Percentiles rank a stretch among this genome's conserved stretches.
These are phyloP conservation scores for Oenanthe sinensis DNA, from an alignment of 129 eudicot genomes.

Conservation along the genomic window DNA sequence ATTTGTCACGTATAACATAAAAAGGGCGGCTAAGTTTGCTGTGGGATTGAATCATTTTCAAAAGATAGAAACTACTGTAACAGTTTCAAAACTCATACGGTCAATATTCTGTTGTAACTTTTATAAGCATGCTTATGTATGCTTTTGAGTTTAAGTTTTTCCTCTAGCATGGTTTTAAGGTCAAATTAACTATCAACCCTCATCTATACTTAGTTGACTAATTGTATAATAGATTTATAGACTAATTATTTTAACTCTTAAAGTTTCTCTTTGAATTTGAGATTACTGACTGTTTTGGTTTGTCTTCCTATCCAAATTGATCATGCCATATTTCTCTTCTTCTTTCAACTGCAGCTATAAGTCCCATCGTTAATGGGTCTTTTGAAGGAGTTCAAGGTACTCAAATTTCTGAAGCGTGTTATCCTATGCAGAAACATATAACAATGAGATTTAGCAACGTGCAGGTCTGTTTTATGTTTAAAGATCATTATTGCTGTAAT, in stretches of 20 bases:
- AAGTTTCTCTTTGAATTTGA: background rate
- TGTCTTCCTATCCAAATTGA: background rate
- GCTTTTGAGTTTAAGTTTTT: background rate
- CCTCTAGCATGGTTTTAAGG: background rate
- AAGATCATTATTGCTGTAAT: background rate
- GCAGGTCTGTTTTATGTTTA: slow-evolving; percentile 41
- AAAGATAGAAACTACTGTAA: background rate
- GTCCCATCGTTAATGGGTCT: slow-evolving; percentile 53
- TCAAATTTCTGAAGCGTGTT: slow-evolving; percentile 66
- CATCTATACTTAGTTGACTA: background rate
- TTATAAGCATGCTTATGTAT: background rate
- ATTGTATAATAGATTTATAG: background rate
- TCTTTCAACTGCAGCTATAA: slow-evolving; percentile 41
- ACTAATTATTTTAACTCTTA: background rate
- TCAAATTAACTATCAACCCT: background rate
- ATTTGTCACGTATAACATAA: background rate
- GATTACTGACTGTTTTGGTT: background rate
- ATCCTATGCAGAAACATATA: slow-evolving; percentile 72
- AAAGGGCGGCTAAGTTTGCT: background rate
- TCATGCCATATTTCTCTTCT: background rate
- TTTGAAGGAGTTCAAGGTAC: slow-evolving; percentile 43
- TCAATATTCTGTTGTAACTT: background rate
- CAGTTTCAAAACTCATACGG: background rate
- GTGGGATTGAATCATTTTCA: background rate
- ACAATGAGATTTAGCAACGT: slow-evolving; percentile 60